Base-by-base conservation (phyloP, 2,329 filamentous ascomycete genomes). In the Stemphylium lycopersici region DNA sequence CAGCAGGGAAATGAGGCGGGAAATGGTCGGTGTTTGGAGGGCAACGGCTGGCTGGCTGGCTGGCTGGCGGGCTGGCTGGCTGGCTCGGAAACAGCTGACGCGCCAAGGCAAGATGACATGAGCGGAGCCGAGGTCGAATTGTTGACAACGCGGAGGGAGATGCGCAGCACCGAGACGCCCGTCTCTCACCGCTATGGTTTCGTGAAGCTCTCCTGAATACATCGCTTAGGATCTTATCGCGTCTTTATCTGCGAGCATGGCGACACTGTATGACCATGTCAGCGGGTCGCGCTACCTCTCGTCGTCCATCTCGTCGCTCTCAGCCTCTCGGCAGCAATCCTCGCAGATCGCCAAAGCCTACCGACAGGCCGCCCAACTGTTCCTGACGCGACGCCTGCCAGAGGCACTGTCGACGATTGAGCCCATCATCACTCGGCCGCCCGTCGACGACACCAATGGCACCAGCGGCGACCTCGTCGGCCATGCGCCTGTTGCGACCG, bases 311-410 rank as follows among this genome's bases (percentile, higher is more conserved):
- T 86, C 88, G 48, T 90, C 87, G 52, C 80, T 91, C 43, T 84
- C 86, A 24, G 86, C 85, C 45, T 84, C 88, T 44, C 87, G 87
- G 48, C 85, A 87, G 48, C 82, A 83, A 33, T 82, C 87, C 39
- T 88, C 86, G 43, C 86, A 90, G 68, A 90, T 96, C 69, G 95
- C 93, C 64, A 95, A 95, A 77, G 90, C 90, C 26, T 98, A 98
- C 79, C 91, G 93, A 63, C 92, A 96, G 79, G 90, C 95, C 29
- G 96, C 92, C 6, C 93, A 95, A 61, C 84, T 98, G 20, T 99
- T 96, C 78, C 83, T 99, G 56, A 99, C 95, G 75, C 92, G 95
- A 75, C 90, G 93, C 42, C 81, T 98, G 48, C 90, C 91, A 64
- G 95, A 99, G 77, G 90, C 93, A 0, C 82, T 97, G 26, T 90